Percentiles rank a stretch among this genome's conserved stretches.
Evolutionary conservation across 805 yeast species (phyloP).

Genomic region (Starmerella geochares): DNA sequence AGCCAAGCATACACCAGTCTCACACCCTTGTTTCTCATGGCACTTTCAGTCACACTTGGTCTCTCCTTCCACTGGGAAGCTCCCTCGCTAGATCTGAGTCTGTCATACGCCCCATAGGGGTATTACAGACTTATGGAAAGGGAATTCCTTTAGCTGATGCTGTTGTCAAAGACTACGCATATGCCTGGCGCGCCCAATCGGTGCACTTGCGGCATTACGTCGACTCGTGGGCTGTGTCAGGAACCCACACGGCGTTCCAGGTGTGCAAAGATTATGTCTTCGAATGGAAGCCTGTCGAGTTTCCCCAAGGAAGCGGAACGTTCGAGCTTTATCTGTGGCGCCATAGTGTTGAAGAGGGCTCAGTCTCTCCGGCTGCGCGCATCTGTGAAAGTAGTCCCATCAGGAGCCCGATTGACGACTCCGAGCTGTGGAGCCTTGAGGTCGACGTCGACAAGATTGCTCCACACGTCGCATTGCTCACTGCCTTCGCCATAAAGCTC

Average conservation of each 20-base stretch:
- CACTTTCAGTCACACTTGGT: constrained; percentile 24
- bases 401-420: constrained; percentile 22
- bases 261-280: constrained; percentile 18
- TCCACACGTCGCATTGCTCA: constrained; percentile 25
- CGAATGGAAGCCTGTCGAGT: constrained; percentile 23
- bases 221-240: constrained; percentile 13
- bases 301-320: constrained; percentile 6
- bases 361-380: constrained; percentile 21
- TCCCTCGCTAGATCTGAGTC: constrained; percentile 1
- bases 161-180: constrained; percentile 21
- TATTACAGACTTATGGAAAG: constrained; percentile 21
- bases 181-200: constrained; percentile 7
- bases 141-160: constrained; percentile 17
- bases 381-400: constrained; percentile 17
- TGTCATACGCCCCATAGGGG: constrained; percentile 24
- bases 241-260: constrained; percentile 21
- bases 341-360: constrained; percentile 5
- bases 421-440: constrained; percentile 25
- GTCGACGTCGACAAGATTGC: constrained; percentile 23
- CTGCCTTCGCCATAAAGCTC: constrained; percentile 26
- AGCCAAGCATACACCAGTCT: constrained; percentile 9
- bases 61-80: constrained; percentile 21
- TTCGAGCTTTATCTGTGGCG: constrained; percentile 23
- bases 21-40: constrained; percentile 27
- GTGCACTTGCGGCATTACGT: constrained; percentile 11